Percentiles rank a stretch among this genome's conserved stretches.
Evolutionary conservation across 768 basidiomycete genomes (phyloP).

Genomic region (Tubosaeta sp.): DNA sequence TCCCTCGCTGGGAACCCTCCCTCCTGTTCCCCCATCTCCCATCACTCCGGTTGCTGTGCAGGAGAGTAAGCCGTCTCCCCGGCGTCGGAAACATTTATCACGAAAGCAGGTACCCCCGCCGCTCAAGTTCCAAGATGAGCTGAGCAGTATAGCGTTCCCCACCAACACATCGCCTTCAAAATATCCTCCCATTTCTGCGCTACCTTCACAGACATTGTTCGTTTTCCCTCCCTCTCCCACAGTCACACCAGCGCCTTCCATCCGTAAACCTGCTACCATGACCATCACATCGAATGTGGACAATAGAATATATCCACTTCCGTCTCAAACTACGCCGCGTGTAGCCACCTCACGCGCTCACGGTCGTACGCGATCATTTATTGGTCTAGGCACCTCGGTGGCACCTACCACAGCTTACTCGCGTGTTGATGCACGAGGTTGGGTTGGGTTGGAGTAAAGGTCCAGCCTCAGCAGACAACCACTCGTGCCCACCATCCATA

Average conservation of each 20-base stretch:
- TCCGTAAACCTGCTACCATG: constrained; percentile 73
- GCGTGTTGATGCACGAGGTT: constrained; percentile 81
- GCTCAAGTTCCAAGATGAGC: constrained; percentile 42
- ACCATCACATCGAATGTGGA: constrained; percentile 65
- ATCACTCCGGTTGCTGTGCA: constrained; percentile 47
- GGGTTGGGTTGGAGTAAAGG: constrained; percentile 52
- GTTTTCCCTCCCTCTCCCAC: constrained; percentile 81
- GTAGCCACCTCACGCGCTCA: constrained; percentile 63
- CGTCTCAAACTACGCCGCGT: constrained; percentile 59
- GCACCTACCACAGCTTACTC: constrained; percentile 81
- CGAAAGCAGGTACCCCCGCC: constrained; percentile 55
- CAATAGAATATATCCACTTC: constrained; percentile 47
- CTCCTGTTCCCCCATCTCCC: constrained; percentile 73
- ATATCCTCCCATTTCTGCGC: constrained; percentile 29
- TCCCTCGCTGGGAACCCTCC: constrained; percentile 55
- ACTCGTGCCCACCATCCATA: constrained; percentile 14
- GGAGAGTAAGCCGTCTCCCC: constrained; percentile 28
- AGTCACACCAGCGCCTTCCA: constrained; percentile 41
- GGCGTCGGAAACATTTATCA: constrained; percentile 47
- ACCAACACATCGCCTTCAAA: constrained; percentile 19
- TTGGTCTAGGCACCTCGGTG: constrained; percentile 61
- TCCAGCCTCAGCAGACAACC: constrained; percentile 5
- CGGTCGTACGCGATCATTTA: constrained; percentile 69
- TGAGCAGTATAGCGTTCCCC: constrained; percentile 27
- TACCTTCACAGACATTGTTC: constrained; percentile 81